These are phyloP conservation scores for Saussurea involucrata DNA, from an alignment of 129 eudicot genomes.

Conservation along the genomic window DNA sequence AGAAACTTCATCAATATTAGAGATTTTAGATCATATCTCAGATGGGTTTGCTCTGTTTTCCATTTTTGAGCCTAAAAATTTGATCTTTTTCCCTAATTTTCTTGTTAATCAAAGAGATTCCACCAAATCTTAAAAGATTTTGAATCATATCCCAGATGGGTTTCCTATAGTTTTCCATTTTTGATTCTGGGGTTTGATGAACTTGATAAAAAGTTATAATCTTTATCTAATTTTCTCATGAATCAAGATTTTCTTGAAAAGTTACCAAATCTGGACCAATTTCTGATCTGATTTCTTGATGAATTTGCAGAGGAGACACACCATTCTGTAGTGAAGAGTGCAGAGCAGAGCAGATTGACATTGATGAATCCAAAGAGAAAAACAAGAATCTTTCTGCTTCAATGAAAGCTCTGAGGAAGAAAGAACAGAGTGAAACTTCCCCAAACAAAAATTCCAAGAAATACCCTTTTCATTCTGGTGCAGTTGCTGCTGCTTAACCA, in stretches of 20 bases:
- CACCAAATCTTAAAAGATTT: neutral
- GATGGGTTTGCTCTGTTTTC: neutral
- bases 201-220: neutral
- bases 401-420: slow-evolving; percentile 59
- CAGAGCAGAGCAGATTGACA: slow-evolving; percentile 59
- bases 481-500: slow-evolving; percentile 67
- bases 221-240: neutral
- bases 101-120: neutral
- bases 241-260: neutral
- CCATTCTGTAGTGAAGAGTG: slow-evolving; percentile 77
- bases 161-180: neutral
- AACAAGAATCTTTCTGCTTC: slow-evolving; percentile 40
- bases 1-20: neutral
- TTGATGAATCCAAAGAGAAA: slow-evolving; percentile 57
- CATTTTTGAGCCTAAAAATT: neutral
- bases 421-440: slow-evolving; percentile 45
- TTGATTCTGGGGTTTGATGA: neutral
- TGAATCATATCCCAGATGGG: neutral
- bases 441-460: slow-evolving; percentile 42
- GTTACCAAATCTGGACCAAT: neutral
- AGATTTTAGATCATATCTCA: neutral
- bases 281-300: slow-evolving; percentile 1
- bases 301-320: slow-evolving; percentile 53
- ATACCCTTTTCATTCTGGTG: slow-evolving; percentile 43
- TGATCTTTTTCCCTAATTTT: neutral